Conservation (phyloP, 2,329 filamentous ascomycete genomes). For the Emergomyces pasteurianus region DNA sequence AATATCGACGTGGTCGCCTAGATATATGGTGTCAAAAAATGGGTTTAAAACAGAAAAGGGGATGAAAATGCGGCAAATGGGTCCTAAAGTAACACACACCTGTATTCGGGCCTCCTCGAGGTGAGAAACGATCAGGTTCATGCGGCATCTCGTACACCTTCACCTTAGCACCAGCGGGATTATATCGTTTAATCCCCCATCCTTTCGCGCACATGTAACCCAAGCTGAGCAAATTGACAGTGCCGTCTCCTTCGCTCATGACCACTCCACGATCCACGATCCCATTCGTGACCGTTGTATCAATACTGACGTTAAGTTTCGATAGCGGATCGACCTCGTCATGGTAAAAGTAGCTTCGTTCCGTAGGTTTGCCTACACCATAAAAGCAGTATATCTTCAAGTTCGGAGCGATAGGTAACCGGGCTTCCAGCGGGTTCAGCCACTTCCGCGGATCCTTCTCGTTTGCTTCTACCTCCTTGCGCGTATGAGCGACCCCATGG, state of each 20-base stretch:
- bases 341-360: slow-evolving; percentile 85
- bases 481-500: slow-evolving; percentile 72
- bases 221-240: slow-evolving; percentile 78
- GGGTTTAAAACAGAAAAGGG: no score
- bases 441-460: slow-evolving; percentile 69
- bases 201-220: slow-evolving; percentile 97
- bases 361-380: slow-evolving; percentile 81
- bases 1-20: slow-evolving; percentile 92
- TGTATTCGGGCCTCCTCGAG: slow-evolving; percentile 57
- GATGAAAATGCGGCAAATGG: not conserved
- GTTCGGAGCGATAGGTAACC: slow-evolving; percentile 73
- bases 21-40: slow-evolving; percentile 17
- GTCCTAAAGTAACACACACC: slow-evolving; percentile 24
- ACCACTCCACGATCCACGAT: slow-evolving; percentile 73
- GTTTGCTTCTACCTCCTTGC: slow-evolving; percentile 68
- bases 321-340: slow-evolving; percentile 54
- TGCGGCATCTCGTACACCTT: slow-evolving; percentile 93
- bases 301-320: slow-evolving; percentile 42
- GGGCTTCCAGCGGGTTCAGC: slow-evolving; percentile 90
- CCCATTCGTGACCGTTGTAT: slow-evolving; percentile 37
- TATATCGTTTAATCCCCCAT: slow-evolving; percentile 89
- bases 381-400: slow-evolving; percentile 98
- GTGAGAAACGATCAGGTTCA: slow-evolving; percentile 84
- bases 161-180: slow-evolving; percentile 69
- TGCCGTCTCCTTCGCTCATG: slow-evolving; percentile 91